Conservation (phyloP, 1,284 basidiomycete genomes). For the Erythrobasidium hasegawianum region DNA sequence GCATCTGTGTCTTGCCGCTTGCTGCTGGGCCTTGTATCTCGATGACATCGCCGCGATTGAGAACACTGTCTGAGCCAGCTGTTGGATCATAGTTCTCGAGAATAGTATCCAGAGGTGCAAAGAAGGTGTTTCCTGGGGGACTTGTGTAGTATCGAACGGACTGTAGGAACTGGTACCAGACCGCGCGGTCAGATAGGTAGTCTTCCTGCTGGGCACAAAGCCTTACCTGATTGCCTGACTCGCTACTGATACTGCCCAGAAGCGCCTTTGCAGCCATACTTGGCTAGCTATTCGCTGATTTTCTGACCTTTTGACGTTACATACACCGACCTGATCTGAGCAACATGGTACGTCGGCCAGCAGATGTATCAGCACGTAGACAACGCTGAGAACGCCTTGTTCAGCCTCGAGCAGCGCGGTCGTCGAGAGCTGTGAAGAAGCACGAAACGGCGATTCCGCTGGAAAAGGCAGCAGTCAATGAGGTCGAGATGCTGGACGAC, state of each 20-base stretch:
- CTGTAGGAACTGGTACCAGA: slow-evolving; percentile 34
- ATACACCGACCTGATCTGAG: background rate
- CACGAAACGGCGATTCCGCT: slow-evolving; percentile 25
- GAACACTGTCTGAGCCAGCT: slow-evolving; percentile 36
- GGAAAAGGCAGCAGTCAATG: slow-evolving; percentile 6
- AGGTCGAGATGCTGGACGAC: slow-evolving; percentile 21
- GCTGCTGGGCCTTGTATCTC: slow-evolving; percentile 69
- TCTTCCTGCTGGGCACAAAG: too few relatives aligned
- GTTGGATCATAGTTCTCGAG: slow-evolving; percentile 31
- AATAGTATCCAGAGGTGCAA: slow-evolving; percentile 37
- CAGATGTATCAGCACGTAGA: background rate
- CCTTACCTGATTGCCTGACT: slow-evolving; percentile 11
- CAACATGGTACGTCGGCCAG: background rate
- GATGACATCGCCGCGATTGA: slow-evolving; percentile 60
- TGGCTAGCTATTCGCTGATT: background rate
- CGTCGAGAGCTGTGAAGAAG: slow-evolving; percentile 10
- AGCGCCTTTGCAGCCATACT: slow-evolving; percentile 15
- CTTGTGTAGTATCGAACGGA: slow-evolving; percentile 32
- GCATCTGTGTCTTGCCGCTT: slow-evolving; percentile 68
- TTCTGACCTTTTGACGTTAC: background rate
- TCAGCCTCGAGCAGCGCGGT: slow-evolving; percentile 24
- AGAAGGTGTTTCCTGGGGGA: slow-evolving; percentile 28
- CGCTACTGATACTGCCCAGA: background rate
- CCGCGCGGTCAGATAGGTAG: too few relatives aligned
- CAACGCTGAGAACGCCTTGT: background rate